Conservation (phyloP, 305 asterid genomes). For the Salvia sclarea region DNA sequence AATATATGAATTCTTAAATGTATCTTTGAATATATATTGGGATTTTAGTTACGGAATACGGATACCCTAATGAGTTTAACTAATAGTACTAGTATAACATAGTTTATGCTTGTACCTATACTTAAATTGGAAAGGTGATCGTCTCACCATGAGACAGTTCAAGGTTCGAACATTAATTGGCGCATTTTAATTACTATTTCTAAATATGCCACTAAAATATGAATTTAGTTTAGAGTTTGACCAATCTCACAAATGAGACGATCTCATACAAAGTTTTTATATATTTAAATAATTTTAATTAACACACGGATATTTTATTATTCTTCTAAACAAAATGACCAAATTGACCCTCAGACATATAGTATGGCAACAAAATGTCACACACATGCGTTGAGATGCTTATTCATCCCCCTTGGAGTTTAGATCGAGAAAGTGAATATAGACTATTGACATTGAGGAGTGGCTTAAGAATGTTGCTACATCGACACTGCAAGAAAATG, state of each 20-base stretch:
- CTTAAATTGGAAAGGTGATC: no score
- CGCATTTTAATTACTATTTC: no score
- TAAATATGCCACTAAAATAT: no score
- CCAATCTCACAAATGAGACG: not conserved
- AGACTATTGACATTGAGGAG: constrained; percentile 6
- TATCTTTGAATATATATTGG: no score
- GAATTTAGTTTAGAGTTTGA: not conserved
- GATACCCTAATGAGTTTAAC: no score
- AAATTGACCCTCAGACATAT: constrained; percentile 16
- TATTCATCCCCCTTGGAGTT: constrained; percentile 38
- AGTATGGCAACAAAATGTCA: constrained; percentile 2
- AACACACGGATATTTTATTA: not conserved
- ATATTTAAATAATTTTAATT: not conserved
- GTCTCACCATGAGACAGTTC: not conserved
- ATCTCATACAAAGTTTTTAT: not conserved
- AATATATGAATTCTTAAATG: no score
- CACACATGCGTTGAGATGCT: constrained; percentile 27
- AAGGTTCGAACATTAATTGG: not conserved
- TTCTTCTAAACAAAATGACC: not conserved
- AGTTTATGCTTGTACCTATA: no score
- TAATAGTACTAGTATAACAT: no score
- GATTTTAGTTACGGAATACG: no score
- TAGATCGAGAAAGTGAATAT: constrained; percentile 34
- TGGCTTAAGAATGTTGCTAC: constrained; percentile 35
- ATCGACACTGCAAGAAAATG: constrained; percentile 21